These are phyloP conservation scores for Cicer arietinum DNA, from an alignment of 306 rosid species.

Conservation along the genomic window DNA sequence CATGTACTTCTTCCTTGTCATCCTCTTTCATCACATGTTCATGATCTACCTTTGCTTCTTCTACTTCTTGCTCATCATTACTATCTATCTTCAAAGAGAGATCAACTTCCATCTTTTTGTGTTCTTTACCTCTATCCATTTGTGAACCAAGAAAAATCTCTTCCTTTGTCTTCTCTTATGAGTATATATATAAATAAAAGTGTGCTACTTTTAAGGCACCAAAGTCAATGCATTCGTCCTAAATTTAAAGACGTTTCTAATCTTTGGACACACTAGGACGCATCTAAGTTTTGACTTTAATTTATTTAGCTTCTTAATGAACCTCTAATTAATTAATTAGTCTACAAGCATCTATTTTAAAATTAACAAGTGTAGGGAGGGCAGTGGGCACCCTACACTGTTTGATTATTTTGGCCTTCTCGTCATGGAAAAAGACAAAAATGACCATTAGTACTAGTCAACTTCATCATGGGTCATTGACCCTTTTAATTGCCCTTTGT, in stretches of 20 bases:
- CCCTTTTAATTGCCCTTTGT: conserved; percentile 42
- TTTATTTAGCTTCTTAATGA: conserved; percentile 56
- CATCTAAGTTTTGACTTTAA: conserved; percentile 88
- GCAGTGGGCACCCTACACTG: conserved; percentile 35
- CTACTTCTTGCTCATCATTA: conserved; percentile 24
- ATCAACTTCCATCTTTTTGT: conserved; percentile 64
- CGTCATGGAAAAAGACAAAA: conserved; percentile 34
- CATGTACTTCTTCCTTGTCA: conserved; percentile 46
- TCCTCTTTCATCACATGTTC: conserved; percentile 36
- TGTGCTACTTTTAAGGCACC: conserved; percentile 79
- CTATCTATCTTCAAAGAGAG: conserved; percentile 71
- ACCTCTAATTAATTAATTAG: conserved; percentile 48
- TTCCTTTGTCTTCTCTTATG: conserved; percentile 40
- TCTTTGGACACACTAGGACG: conserved; percentile 72
- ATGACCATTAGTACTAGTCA: conserved; percentile 29
- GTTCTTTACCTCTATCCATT: conserved; percentile 50
- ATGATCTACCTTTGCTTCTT: conserved; percentile 44
- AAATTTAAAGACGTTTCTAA: conserved; percentile 58
- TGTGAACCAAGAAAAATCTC: conserved; percentile 52
- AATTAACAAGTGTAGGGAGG: conserved; percentile 27
- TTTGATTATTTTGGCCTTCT: conserved; percentile 34
- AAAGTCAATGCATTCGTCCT: conserved; percentile 86
- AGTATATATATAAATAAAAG: conserved; percentile 43
- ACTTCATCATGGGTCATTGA: conserved; percentile 26
- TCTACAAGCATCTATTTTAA: conserved; percentile 33